These are phyloP conservation scores for Pestalotiopsis fici DNA, from an alignment of 2,329 filamentous ascomycete species.

Conservation along the genomic window DNA sequence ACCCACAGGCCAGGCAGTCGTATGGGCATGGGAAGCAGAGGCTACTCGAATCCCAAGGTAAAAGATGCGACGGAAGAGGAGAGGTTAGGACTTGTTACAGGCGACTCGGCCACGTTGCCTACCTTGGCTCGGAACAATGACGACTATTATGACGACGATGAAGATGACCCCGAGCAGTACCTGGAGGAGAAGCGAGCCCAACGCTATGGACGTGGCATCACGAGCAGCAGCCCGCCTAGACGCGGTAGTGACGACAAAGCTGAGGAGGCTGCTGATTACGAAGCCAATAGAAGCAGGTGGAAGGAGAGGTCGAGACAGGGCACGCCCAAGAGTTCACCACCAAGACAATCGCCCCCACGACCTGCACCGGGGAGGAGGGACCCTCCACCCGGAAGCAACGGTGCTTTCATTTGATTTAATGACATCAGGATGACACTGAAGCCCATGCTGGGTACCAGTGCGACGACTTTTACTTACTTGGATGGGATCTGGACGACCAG, in stretches of 20 bases:
- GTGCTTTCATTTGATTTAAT: constrained; percentile 12
- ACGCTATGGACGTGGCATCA: constrained; percentile 45
- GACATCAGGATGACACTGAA: neutral
- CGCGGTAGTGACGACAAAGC: constrained; percentile 30
- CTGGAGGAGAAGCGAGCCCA: constrained; percentile 28
- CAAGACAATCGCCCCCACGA: constrained; percentile 16
- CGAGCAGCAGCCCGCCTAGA: constrained; percentile 31
- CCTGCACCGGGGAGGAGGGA: constrained; percentile 12
- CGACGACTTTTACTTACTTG: neutral
- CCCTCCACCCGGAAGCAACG: constrained; percentile 13
- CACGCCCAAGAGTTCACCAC: constrained; percentile 20
- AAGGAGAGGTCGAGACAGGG: constrained; percentile 23
- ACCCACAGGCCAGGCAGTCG: constrained; percentile 30
- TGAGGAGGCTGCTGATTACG: constrained; percentile 23
- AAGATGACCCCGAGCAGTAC: constrained; percentile 28
- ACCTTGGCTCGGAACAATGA: constrained; percentile 36
- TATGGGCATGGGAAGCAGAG: constrained; percentile 36
- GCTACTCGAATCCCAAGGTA: constrained; percentile 39
- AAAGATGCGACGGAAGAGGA: constrained; percentile 78
- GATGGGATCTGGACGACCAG: neutral
- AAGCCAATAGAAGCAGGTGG: constrained; percentile 25
- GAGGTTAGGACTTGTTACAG: constrained; percentile 77
- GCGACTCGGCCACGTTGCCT: constrained; percentile 51
- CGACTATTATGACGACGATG: constrained; percentile 33
- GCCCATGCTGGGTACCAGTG: neutral